phyloP scores from a whole-genome alignment of 371 early-diverging fungal genomes.

The Mucor saturninus region DNA sequence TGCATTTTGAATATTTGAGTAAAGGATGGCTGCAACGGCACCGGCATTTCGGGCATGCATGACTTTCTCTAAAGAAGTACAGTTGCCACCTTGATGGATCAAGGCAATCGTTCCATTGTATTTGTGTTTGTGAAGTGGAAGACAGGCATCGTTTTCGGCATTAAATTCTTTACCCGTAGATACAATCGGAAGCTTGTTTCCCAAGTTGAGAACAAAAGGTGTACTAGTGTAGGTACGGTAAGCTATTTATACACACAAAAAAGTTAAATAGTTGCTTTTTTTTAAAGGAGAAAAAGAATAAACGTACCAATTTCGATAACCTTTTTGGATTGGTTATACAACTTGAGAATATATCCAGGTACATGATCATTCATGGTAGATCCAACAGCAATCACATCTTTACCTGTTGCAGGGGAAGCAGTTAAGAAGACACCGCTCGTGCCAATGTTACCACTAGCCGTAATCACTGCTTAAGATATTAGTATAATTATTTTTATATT shows the following conservation, averaged over 20 bases:
- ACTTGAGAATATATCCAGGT: conserved; percentile 26
- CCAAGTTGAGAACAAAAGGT: conserved; percentile 9
- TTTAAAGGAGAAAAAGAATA: background rate
- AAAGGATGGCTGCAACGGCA: conserved; percentile 57
- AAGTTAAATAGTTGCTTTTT: background rate
- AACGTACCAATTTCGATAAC: conserved; percentile 13
- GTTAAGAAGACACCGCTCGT: conserved; percentile 61
- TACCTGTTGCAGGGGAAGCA: conserved; percentile 62
- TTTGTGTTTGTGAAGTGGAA: conserved; percentile 10
- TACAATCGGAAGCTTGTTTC: conserved; percentile 11
- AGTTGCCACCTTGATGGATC: conserved; percentile 49
- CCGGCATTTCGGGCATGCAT: conserved; percentile 45
- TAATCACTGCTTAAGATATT: conserved; percentile 28
- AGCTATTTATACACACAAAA: conserved; percentile 8
- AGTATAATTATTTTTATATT: too few relatives aligned
- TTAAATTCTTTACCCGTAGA: conserved; percentile 19
- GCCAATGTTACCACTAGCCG: conserved; percentile 75
- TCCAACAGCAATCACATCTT: conserved; percentile 65
- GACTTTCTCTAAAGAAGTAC: conserved; percentile 48
- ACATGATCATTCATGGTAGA: conserved; percentile 58
- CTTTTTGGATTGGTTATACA: conserved; percentile 1
- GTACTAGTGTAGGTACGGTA: conserved; percentile 32
- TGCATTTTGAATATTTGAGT: conserved; percentile 24
- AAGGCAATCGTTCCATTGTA: conserved; percentile 35
- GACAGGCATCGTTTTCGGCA: conserved; percentile 21